These are phyloP conservation scores for Fomitopsis schrenkii DNA, from an alignment of 1,284 basidiomycete genomes.

Conservation along the genomic window DNA sequence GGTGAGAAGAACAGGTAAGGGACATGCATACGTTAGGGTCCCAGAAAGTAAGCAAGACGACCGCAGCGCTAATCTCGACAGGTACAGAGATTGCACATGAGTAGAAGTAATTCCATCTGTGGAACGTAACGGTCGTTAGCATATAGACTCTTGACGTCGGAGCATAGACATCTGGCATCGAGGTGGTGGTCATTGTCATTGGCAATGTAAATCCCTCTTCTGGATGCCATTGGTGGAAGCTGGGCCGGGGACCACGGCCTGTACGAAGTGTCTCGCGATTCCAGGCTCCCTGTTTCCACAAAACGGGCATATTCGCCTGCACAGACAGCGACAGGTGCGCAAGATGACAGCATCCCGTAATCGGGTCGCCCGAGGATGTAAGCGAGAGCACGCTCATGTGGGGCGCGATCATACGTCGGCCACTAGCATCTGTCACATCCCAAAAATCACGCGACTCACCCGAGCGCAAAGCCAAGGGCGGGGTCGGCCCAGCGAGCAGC, in stretches of 20 bases:
- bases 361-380: not conserved
- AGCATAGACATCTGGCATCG: not conserved
- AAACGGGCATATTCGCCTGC: too few relatives aligned
- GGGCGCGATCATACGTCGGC: not conserved
- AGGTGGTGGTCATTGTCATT: not conserved
- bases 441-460: slow-evolving; percentile 12
- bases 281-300: too few relatives aligned
- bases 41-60: slow-evolving; percentile 78
- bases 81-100: slow-evolving; percentile 61
- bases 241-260: too few relatives aligned
- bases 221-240: too few relatives aligned
- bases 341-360: not conserved
- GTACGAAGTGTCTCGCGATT: too few relatives aligned
- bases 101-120: slow-evolving; percentile 42
- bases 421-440: not conserved
- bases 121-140: not conserved
- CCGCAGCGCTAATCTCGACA: slow-evolving; percentile 74
- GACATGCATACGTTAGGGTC: slow-evolving; percentile 47
- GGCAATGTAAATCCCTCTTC: not conserved
- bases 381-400: not conserved
- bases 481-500: slow-evolving; percentile 75
- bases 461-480: slow-evolving; percentile 64
- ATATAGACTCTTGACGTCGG: not conserved
- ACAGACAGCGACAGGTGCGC: too few relatives aligned
- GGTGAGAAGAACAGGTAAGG: not conserved